Evolutionary conservation across 176 grass and related monocot species (phyloP).

Genomic region (Zea luxurians): DNA sequence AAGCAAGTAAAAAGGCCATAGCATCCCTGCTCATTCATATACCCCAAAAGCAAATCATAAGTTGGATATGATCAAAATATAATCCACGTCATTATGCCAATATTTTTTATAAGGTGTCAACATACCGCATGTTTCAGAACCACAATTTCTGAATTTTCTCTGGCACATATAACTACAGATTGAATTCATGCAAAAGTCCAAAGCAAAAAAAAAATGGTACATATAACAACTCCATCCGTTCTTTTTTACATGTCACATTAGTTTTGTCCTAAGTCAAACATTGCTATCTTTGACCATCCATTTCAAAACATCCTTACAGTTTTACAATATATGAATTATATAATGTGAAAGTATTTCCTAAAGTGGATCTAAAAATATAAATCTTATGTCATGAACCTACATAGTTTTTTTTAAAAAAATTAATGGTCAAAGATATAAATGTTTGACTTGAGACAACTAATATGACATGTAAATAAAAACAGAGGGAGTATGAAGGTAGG

Average conservation of each 20-base stretch:
- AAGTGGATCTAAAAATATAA: too few species aligned
- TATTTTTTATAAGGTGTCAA: background rate
- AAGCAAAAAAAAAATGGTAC: background rate
- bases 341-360: too few species aligned
- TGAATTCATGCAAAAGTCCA: background rate
- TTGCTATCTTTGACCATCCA: too few species aligned
- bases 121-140: background rate
- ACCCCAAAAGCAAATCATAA: background rate
- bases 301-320: too few species aligned
- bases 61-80: background rate
- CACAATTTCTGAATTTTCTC: background rate
- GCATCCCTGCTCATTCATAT: background rate
- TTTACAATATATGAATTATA: too few species aligned
- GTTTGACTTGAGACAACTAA: too few species aligned
- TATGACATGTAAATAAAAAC: too few species aligned
- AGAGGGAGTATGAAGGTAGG: background rate
- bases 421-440: too few species aligned
- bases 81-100: background rate
- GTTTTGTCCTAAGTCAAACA: too few species aligned
- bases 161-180: background rate
- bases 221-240: background rate
- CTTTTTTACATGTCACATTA: too few species aligned
- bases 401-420: too few species aligned
- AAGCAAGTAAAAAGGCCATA: slow-evolving; percentile 14
- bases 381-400: too few species aligned